Evolutionary conservation across 345 rosid species (phyloP).

Genomic region (Eucalyptus pumila): DNA sequence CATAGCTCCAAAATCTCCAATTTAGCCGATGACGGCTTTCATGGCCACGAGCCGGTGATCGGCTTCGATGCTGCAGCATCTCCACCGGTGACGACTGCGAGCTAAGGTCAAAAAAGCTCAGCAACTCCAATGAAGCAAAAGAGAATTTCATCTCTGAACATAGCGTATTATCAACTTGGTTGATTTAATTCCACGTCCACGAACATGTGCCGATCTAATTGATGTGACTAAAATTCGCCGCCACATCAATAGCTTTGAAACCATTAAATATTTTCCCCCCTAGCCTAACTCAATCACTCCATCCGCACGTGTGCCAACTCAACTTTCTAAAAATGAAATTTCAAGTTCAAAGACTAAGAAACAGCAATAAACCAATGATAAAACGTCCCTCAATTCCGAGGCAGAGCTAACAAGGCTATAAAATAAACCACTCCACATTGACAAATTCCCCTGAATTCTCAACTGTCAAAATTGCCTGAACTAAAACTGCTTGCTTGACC

Average conservation of each 20-base stretch:
- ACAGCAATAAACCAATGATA: background rate
- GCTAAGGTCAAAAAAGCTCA: background rate
- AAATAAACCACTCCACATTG: background rate
- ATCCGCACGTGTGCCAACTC: background rate
- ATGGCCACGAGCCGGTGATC: background rate
- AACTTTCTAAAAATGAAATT: background rate
- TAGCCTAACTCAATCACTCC: background rate
- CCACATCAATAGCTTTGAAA: background rate
- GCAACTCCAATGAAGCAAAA: background rate
- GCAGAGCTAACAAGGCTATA: background rate
- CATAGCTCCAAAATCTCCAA: background rate
- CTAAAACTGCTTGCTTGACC: background rate
- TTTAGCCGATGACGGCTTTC: background rate
- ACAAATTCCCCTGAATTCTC: background rate
- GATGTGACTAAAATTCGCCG: background rate
- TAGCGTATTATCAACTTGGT: background rate
- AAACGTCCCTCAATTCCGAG: background rate
- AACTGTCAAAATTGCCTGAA: background rate
- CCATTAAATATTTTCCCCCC: background rate
- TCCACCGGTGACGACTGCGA: accelerated
- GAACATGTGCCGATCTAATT: background rate
- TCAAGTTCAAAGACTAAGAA: background rate
- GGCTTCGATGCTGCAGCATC: background rate
- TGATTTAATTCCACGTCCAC: background rate
- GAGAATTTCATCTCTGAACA: background rate